These are phyloP conservation scores for Chalciporus piperatus DNA, from an alignment of 768 basidiomycete genomes.

Conservation along the genomic window DNA sequence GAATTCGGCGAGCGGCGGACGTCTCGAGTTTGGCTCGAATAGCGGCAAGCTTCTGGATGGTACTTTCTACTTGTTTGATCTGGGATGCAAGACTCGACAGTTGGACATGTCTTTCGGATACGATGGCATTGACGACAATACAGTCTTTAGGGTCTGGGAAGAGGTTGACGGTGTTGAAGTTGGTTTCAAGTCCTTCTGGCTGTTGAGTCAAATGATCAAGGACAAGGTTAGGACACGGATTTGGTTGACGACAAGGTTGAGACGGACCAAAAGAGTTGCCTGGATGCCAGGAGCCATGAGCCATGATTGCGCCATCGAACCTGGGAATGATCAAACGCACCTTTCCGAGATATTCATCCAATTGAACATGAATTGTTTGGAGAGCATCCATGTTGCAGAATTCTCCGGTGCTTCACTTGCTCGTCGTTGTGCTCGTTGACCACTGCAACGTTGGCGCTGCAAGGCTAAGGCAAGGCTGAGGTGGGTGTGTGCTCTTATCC, in stretches of 20 bases:
- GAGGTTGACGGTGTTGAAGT: conserved; percentile 6
- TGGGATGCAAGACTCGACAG: conserved; percentile 19
- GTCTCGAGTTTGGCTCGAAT: conserved; percentile 19
- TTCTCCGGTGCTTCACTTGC: background rate
- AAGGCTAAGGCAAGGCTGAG: background rate
- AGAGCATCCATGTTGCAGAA: conserved; percentile 14
- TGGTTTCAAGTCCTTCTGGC: conserved; percentile 17
- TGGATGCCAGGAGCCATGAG: conserved; percentile 24
- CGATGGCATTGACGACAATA: conserved; percentile 14
- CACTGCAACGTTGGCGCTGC: conserved; percentile 1
- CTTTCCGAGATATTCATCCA: conserved; percentile 22
- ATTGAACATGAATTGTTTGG: conserved; percentile 10
- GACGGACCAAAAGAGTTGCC: conserved; percentile 22
- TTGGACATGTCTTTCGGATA: conserved; percentile 20
- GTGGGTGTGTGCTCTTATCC: background rate
- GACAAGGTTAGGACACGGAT: background rate
- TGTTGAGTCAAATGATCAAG: background rate
- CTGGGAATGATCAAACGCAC: conserved; percentile 13
- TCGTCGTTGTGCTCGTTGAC: conserved; percentile 1
- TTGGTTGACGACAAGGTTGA: background rate
- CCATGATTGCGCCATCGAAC: conserved; percentile 33
- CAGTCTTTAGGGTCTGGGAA: conserved; percentile 15
- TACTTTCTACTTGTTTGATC: conserved; percentile 14
- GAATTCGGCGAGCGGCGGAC: conserved; percentile 18
- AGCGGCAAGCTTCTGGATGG: conserved; percentile 17